Base-by-base conservation (phyloP, 2,329 filamentous ascomycete species). In the Bipolaris gigantea region DNA sequence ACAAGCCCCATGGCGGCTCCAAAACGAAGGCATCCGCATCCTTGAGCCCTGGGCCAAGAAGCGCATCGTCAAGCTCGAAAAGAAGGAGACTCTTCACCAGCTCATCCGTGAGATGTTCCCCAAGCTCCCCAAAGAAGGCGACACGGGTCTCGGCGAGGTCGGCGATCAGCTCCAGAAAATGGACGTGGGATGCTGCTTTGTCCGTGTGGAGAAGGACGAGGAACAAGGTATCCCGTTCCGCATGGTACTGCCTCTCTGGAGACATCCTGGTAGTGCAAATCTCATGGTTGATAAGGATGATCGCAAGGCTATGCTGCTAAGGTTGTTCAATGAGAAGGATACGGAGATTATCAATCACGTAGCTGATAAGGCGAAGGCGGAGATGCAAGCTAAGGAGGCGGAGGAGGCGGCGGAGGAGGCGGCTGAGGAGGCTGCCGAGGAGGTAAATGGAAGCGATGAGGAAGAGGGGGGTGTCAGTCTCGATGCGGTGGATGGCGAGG, bases 231-330 rank as follows among this genome's bases (percentile, higher is more conserved):
- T 87, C 60, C 78, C 76, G 69, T 93, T 97, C 78, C 81, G 85
- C 23, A 91, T 97, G 85, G 89, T 93, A 1, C 82, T 99, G 16
- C 94, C 94, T 3, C 79, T 99, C 25, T 99, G 94, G 94, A 89
- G 95, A 76, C 95, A 92, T 72, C 84, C 96, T 57, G 87, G 92
- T 65, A 93, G 89, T 18, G 81, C 97, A 55, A 99, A 99, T 74
- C 84, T 99, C 49, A 99, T 99, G 94, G 81, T 99, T 69, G 93
- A 94, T 45, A 99, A 99, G 79, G 94, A 99, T 74, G 94, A 99
- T 62, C 85, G 94, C 15, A 88, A 75, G 69, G 94, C 94, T 1
- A 95, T 97, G 90, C 79, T 97, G 64, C 80, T 97, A 60, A 83
- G 94, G 19, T 81, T 99, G 56, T 99, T 88, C 78, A 95, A 97